Percentiles rank a stretch among this genome's conserved stretches.
phyloP scores from a whole-genome alignment of 106 monocot species.

The Dendrobium chrysotoxum region DNA sequence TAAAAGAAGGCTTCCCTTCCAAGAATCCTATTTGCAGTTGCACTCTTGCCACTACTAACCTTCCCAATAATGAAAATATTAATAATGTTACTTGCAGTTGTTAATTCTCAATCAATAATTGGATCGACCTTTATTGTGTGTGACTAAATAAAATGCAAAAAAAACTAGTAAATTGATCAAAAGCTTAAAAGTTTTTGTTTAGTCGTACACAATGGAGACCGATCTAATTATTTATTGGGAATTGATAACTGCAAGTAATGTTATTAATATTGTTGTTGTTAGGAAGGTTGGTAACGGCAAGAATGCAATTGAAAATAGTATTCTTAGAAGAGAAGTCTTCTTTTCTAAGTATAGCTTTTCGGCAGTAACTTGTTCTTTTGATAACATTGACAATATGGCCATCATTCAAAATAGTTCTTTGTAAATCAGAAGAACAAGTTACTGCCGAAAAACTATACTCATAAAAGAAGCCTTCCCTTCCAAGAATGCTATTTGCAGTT shows the following conservation, averaged over 20 bases:
- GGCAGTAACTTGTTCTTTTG: no score
- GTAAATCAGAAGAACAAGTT: constrained; percentile 50
- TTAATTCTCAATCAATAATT: constrained; percentile 46
- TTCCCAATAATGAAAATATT: constrained; percentile 71
- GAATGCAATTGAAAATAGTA: no score
- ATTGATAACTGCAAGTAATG: no score
- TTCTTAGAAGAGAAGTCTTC: no score
- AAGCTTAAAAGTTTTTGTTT: no score
- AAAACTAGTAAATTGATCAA: no score
- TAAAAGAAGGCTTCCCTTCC: constrained; percentile 51
- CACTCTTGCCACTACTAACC: constrained; percentile 78
- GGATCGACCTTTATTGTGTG: neutral
- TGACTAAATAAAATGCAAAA: no score
- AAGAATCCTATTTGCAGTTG: constrained; percentile 82
- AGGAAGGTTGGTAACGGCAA: no score
- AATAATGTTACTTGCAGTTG: neutral
- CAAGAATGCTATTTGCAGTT: constrained; percentile 79
- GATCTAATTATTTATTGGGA: no score
- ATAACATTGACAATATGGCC: constrained; percentile 75
- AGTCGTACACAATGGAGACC: no score
- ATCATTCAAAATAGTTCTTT: constrained; percentile 37
- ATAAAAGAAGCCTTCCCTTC: constrained; percentile 48
- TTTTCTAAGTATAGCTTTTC: no score
- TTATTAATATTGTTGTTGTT: no score
- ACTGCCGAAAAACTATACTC: constrained; percentile 37